Conservation (phyloP, 257 asterid species). For the Salvia splendens region DNA sequence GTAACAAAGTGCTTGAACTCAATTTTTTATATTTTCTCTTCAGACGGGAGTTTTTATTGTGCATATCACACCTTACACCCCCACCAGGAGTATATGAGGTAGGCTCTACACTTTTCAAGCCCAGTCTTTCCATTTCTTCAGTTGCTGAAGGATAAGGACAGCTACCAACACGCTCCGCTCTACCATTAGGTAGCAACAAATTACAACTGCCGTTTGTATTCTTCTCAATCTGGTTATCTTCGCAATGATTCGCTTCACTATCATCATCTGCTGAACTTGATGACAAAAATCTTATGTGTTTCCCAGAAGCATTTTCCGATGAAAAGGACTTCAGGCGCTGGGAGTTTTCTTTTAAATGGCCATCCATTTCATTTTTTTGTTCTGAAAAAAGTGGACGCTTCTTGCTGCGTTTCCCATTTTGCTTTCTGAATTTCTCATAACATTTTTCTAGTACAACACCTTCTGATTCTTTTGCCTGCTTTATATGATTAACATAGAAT, state of each 20-base stretch:
- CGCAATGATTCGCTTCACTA: constrained; percentile 42
- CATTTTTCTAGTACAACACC: constrained; percentile 44
- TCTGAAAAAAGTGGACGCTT: constrained; percentile 57
- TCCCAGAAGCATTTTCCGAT: constrained; percentile 52
- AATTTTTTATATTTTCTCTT: constrained; percentile 54
- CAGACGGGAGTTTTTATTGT: constrained; percentile 40
- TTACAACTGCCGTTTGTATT: constrained; percentile 32
- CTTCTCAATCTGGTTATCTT: constrained; percentile 38
- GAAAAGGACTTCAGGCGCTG: constrained; percentile 66
- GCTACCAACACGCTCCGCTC: constrained; percentile 59
- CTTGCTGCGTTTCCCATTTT: constrained; percentile 42
- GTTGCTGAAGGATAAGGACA: constrained; percentile 96
- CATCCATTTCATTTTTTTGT: constrained; percentile 68
- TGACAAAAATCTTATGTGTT: constrained; percentile 59
- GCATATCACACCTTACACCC: constrained; percentile 35
- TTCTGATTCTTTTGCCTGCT: constrained; percentile 51
- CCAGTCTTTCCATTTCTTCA: constrained; percentile 81
- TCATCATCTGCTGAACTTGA: constrained; percentile 75
- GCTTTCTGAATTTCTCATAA: constrained; percentile 45
- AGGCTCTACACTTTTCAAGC: constrained; percentile 54
- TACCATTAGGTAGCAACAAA: constrained; percentile 39
- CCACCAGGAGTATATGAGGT: constrained; percentile 34
- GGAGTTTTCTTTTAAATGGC: constrained; percentile 57
- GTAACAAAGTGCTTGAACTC: constrained; percentile 38
- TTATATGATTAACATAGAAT: constrained; percentile 49